Evolutionary conservation across 1,139 yeast species (phyloP).

Genomic region (Pichia sp.): DNA sequence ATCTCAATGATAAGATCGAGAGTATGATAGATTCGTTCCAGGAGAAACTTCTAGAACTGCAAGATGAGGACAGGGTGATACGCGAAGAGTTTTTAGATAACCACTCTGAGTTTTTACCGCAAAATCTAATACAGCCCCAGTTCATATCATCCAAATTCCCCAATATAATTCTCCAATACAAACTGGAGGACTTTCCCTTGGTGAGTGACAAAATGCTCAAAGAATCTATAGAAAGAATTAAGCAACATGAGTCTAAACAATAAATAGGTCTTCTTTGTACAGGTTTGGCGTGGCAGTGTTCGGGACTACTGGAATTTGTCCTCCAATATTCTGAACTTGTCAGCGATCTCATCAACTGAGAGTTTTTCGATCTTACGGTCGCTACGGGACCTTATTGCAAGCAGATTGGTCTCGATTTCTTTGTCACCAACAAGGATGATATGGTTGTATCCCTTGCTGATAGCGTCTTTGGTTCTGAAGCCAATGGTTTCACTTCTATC

Average conservation of each 20-base stretch:
- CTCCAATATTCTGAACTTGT: slow-evolving; percentile 46
- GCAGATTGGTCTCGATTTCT: slow-evolving; percentile 55
- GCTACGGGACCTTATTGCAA: slow-evolving; percentile 63
- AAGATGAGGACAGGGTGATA: slow-evolving; percentile 33
- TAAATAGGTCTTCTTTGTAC: too few species aligned
- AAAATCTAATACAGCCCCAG: slow-evolving; percentile 20
- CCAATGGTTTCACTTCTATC: slow-evolving; percentile 73
- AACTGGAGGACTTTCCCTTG: slow-evolving; percentile 23
- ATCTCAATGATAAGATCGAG: slow-evolving; percentile 34
- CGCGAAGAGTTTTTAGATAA: slow-evolving; percentile 35
- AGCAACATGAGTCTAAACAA: too few species aligned
- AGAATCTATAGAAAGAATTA: too few species aligned
- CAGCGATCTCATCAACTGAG: slow-evolving; percentile 40
- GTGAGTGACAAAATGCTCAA: too few species aligned
- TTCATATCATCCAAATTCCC: slow-evolving; percentile 22
- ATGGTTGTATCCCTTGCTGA: slow-evolving; percentile 69
- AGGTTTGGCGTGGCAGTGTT: too few species aligned
- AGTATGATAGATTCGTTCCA: slow-evolving; percentile 34
- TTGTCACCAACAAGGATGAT: slow-evolving; percentile 82
- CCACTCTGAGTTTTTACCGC: slow-evolving; percentile 48
- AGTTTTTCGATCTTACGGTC: slow-evolving; percentile 42
- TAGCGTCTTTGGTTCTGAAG: slow-evolving; percentile 70
- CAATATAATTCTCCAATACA: slow-evolving; percentile 17
- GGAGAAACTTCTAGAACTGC: slow-evolving; percentile 29
- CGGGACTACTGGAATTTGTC: slow-evolving; percentile 26